Base-by-base conservation (phyloP, 2,329 filamentous ascomycete species). In the Aureobasidium namibiae region DNA sequence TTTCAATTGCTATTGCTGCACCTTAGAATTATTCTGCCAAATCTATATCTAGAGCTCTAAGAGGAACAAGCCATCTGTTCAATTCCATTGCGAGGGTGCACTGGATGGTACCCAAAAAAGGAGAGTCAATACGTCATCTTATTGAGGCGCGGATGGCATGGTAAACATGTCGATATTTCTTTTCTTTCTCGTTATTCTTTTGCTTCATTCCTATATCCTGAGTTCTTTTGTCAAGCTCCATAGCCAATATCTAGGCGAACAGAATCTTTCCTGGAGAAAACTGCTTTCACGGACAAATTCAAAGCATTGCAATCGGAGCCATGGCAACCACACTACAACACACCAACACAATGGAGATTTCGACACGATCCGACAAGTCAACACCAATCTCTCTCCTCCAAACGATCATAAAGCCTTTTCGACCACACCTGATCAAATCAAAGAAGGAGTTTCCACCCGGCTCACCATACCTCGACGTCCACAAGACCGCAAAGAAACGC, bases 401-500 rank as follows among this genome's bases (percentile, higher is more conserved):
- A 21, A 65, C 68, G 5, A 18, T 76, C 21, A 65, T 75, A 9
- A 69, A 71, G 7, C 70, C 71, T 1, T 70, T 78, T 46, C 70
- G 70, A 56, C 65, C 65, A 4, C 66, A 63, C 11, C 66, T 78
- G 36, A 69, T 73, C 49, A 66, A 69, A 10, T 68, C 72, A 8
- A 64, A 67, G 29, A 63, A 63, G 13, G 61, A 54, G 10, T 63
- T 58, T 8, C 73, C 75, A 8, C 64, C 72, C 21, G 76, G 76
- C 42, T 78, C 75, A 3, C 70, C 72, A 8, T 66, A 66, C 24
- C 67, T 80, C 1, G 67, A 67, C 5, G 68, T 74, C 1, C 69
- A 70, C 18, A 68, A 68, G 45, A 69, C 71, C 4, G 69, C 71
- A 9, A 63, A 66, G 2, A 67, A 66, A 56, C 61, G 61, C 36